These are phyloP conservation scores for Picea abies DNA, from an alignment of 83 land plant species.

Conservation along the genomic window DNA sequence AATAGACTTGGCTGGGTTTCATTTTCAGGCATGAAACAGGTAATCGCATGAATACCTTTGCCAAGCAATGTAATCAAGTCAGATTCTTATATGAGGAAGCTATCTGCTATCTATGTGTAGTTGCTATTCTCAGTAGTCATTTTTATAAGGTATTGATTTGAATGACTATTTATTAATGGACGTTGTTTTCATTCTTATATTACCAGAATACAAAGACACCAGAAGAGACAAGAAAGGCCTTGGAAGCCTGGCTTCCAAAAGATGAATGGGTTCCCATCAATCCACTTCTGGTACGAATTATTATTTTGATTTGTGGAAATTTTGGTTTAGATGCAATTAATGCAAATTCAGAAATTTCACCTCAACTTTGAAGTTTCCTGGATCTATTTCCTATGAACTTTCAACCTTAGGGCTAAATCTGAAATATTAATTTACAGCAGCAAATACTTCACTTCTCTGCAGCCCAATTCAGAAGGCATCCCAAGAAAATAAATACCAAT, in stretches of 20 bases:
- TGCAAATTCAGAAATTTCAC: no score
- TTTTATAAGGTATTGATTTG: background rate
- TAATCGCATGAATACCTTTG: slow-evolving; percentile 1
- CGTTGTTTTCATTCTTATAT: slow-evolving; percentile 11
- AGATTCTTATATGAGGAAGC: background rate
- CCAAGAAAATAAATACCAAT: no score
- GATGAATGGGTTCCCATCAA: slow-evolving; percentile 92
- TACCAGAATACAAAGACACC: slow-evolving; percentile 77
- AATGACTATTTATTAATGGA: background rate
- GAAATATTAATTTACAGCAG: background rate
- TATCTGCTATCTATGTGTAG: no score
- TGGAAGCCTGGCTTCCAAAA: slow-evolving; percentile 89
- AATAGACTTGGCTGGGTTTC: slow-evolving; percentile 92
- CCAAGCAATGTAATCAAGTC: background rate
- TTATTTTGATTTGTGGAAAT: background rate
- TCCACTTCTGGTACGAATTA: slow-evolving; percentile 69
- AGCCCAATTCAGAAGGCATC: no score
- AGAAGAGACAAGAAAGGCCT: slow-evolving; percentile 83
- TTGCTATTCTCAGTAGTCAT: background rate
- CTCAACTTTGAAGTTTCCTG: no score
- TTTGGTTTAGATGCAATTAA: background rate
- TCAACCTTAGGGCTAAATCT: background rate
- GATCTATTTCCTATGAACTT: background rate
- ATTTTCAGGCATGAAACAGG: slow-evolving; percentile 45
- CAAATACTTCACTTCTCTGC: background rate